Evolutionary conservation across 306 rosid species (phyloP).

Genomic region (Medicago lupulina): DNA sequence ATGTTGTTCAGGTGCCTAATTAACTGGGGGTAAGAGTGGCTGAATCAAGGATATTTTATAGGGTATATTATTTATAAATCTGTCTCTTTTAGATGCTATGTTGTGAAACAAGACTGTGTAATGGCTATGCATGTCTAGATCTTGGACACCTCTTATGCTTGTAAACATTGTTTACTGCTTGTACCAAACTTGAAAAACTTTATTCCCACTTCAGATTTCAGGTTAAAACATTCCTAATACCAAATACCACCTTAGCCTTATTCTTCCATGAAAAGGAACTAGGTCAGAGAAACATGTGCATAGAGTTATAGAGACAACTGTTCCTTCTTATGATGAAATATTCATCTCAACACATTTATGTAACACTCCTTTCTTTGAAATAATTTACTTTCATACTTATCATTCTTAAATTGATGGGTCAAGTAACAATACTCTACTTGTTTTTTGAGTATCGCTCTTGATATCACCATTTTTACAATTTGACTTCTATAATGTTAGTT

Average conservation of each 20-base stretch:
- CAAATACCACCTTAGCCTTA: conserved; percentile 1
- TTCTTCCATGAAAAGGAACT: not conserved
- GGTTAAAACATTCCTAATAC: conserved; percentile 4
- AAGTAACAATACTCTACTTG: not conserved
- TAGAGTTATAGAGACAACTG: not conserved
- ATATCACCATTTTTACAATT: not conserved
- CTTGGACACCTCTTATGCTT: not conserved
- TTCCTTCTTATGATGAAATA: not conserved
- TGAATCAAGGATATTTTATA: not conserved
- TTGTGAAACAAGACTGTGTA: conserved; percentile 3
- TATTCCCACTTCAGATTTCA: not conserved
- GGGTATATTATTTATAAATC: not conserved
- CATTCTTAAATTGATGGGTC: conserved; percentile 12
- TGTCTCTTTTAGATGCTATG: conserved; percentile 11
- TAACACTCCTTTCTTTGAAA: not conserved
- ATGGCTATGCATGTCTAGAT: conserved; percentile 13
- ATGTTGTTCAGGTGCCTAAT: not conserved
- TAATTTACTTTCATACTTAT: conserved; percentile 4
- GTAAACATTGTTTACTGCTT: not conserved
- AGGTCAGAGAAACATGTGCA: not conserved
- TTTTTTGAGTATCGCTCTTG: not conserved
- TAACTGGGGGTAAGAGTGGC: not conserved
- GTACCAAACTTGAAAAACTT: not conserved
- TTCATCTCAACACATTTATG: not conserved
- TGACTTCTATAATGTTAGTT: not conserved